phyloP scores from a whole-genome alignment of 192 early-diverging fungal species.

The Backusella circina region DNA sequence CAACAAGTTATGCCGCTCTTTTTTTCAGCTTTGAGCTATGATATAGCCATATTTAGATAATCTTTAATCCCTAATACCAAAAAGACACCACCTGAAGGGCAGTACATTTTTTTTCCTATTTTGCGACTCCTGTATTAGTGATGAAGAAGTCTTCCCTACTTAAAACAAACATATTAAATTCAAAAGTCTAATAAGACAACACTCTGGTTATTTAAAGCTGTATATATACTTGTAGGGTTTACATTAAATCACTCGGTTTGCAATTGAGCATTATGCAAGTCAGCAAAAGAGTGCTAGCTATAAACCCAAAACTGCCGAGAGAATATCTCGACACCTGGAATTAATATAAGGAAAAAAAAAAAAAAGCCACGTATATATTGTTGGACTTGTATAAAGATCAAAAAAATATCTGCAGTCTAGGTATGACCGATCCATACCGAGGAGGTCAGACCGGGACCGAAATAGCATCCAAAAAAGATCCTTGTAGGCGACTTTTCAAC shows the following conservation, averaged over 20 bases:
- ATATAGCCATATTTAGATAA: slow-evolving; percentile 2
- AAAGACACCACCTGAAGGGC: neutral
- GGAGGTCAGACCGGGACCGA: slow-evolving; percentile 3
- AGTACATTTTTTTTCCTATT: neutral
- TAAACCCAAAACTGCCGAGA: neutral
- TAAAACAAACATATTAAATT: slow-evolving; percentile 2
- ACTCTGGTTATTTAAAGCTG: neutral
- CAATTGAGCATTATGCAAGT: neutral
- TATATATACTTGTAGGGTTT: neutral
- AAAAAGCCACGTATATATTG: neutral
- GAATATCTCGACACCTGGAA: neutral
- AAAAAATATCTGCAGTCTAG: neutral
- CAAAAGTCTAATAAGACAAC: neutral
- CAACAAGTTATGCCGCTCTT: neutral
- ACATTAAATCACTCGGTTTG: neutral
- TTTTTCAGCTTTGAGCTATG: neutral
- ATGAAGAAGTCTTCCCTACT: neutral
- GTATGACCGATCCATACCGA: slow-evolving; percentile 2
- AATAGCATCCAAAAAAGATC: neutral
- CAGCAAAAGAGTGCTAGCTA: neutral
- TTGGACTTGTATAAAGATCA: neutral
- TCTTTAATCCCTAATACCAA: neutral
- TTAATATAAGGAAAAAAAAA: neutral
- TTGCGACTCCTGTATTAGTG: neutral
- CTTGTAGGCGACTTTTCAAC: slow-evolving; percentile 2